Conservation (phyloP, 176 grass and related monocot genomes). For the Oryza australiensis region DNA sequence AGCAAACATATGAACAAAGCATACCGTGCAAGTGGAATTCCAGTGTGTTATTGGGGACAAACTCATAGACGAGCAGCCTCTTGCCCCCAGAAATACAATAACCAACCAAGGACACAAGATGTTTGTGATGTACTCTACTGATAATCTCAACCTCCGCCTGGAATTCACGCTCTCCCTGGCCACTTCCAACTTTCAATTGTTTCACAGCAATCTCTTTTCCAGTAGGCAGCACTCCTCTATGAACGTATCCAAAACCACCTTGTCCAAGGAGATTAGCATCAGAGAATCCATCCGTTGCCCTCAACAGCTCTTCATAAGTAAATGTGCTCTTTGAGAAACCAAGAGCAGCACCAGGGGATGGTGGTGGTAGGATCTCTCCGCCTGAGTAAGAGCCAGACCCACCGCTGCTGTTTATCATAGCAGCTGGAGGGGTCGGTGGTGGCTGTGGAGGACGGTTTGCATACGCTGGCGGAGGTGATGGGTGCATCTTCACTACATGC, state of each 20-base stretch:
- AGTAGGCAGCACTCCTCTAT: constrained; percentile 68
- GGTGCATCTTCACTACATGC: constrained; percentile 65
- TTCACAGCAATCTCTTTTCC: constrained; percentile 84
- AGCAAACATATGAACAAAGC: constrained; percentile 1
- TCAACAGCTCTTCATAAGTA: constrained; percentile 67
- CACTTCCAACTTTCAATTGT: constrained; percentile 72
- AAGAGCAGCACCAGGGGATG: constrained; percentile 55
- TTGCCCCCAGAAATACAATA: constrained; percentile 76
- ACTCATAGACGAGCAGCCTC: constrained; percentile 83
- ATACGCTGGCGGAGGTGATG: constrained; percentile 59
- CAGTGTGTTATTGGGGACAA: constrained; percentile 77
- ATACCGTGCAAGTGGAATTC: constrained; percentile 88
- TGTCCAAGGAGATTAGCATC: constrained; percentile 85
- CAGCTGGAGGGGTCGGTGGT: constrained; percentile 41
- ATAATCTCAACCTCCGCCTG: constrained; percentile 85
- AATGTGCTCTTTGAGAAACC: constrained; percentile 84
- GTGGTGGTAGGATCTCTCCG: constrained; percentile 60
- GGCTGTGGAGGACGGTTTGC: constrained; percentile 55
- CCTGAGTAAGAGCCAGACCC: constrained; percentile 73
- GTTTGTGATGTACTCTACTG: constrained; percentile 77
- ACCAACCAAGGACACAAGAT: constrained; percentile 77
- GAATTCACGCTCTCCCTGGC: constrained; percentile 83
- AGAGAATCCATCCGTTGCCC: constrained; percentile 71
- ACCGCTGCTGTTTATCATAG: constrained; percentile 57
- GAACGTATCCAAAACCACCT: constrained; percentile 87